Conservation (phyloP, 2,329 filamentous ascomycete genomes). For the Monosporascus sp. region DNA sequence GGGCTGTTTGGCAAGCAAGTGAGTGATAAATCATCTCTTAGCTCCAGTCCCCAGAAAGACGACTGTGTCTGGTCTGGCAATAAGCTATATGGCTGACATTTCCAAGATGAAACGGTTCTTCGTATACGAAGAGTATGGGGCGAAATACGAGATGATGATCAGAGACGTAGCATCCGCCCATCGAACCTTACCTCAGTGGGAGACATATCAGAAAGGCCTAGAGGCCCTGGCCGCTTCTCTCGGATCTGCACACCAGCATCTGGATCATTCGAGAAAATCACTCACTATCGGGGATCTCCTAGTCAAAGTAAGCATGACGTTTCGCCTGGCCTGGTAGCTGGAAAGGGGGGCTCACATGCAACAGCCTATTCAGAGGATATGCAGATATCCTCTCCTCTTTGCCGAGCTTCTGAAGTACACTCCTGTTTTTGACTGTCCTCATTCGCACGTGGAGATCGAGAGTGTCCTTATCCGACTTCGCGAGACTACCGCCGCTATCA, state of each 20-base stretch:
- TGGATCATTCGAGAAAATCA: constrained; percentile 64
- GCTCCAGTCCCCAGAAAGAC: constrained; percentile 1
- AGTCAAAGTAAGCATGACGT: constrained; percentile 63
- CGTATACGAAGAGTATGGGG: constrained; percentile 86
- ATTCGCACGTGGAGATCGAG: constrained; percentile 74
- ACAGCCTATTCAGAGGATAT: constrained; percentile 86
- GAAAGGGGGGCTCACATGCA: constrained; percentile 3
- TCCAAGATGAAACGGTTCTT: constrained; percentile 73
- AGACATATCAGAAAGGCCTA: constrained; percentile 75
- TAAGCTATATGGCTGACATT: neutral
- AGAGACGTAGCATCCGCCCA: constrained; percentile 68
- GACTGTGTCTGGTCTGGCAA: neutral
- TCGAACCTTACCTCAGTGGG: constrained; percentile 67
- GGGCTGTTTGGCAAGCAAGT: constrained; percentile 57
- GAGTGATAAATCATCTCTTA: constrained; percentile 12
- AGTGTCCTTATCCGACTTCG: constrained; percentile 66
- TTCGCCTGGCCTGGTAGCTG: neutral
- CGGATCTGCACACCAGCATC: constrained; percentile 60
- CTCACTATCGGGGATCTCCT: constrained; percentile 80
- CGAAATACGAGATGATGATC: constrained; percentile 81
- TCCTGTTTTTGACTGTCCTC: constrained; percentile 77
- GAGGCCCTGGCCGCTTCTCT: constrained; percentile 76
- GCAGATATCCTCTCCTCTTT: constrained; percentile 85
- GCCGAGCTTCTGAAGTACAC: constrained; percentile 78
- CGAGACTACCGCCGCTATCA: constrained; percentile 73